These are phyloP conservation scores for Gynostemma pentaphyllum DNA, from an alignment of 306 rosid genomes.

Conservation along the genomic window DNA sequence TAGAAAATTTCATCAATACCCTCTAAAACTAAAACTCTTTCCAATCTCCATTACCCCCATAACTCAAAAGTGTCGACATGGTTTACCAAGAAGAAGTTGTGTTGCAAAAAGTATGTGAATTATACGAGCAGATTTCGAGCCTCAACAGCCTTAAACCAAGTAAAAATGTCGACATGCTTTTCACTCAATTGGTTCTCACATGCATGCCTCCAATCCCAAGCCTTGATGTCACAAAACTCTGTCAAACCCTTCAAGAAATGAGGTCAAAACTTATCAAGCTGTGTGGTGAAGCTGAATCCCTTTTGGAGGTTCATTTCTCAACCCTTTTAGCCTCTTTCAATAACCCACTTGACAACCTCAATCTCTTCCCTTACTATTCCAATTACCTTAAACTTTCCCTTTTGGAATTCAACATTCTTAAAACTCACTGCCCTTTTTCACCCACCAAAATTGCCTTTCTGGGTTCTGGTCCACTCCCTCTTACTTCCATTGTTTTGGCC, in stretches of 20 bases:
- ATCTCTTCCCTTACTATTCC: slow-evolving; percentile 61
- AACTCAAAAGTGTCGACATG: slow-evolving; percentile 15
- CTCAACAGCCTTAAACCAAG: slow-evolving; percentile 67
- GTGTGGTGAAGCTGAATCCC: slow-evolving; percentile 64
- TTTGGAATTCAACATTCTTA: slow-evolving; percentile 55
- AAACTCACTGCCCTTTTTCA: slow-evolving; percentile 26
- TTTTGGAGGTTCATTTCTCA: slow-evolving; percentile 53
- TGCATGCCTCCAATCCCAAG: slow-evolving; percentile 70
- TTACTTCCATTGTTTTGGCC: slow-evolving; percentile 74
- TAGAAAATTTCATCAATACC: too few species aligned
- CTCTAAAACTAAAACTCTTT: too few species aligned
- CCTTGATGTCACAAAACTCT: slow-evolving; percentile 31
- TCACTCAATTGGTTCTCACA: slow-evolving; percentile 62
- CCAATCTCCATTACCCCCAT: background rate
- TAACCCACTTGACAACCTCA: slow-evolving; percentile 43
- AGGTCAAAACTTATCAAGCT: slow-evolving; percentile 54
- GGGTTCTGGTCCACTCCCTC: slow-evolving; percentile 92
- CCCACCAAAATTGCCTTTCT: slow-evolving; percentile 51
- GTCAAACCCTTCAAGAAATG: slow-evolving; percentile 35
- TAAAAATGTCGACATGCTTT: slow-evolving; percentile 73
- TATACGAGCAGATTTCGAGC: slow-evolving; percentile 50
- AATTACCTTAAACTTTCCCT: slow-evolving; percentile 70
- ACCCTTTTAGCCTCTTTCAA: slow-evolving; percentile 31
- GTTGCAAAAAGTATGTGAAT: slow-evolving; percentile 30
- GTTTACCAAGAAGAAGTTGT: slow-evolving; percentile 26